Evolutionary conservation across 129 eudicot species (phyloP), one percentile per base, ranked within the genome.

Genomic region (Scalesia atractyloides): DNA sequence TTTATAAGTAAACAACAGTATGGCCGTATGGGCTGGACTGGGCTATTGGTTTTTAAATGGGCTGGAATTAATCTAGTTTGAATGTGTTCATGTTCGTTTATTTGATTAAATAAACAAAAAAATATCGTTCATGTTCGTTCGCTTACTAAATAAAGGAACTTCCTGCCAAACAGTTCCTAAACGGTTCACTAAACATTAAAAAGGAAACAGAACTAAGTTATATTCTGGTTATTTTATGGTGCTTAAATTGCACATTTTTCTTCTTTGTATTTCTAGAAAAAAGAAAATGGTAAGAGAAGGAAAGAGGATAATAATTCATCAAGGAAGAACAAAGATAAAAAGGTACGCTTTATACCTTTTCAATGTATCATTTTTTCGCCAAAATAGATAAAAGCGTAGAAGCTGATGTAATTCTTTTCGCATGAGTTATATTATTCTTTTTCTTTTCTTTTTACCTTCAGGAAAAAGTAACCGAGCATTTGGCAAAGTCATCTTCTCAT

Each of bases 261-360:
- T 54, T 43, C 5, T 69, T 39, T 59, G 46, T 49, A 71, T 82
- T 83, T 46, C n/a, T 91, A 90, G 97, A 94, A 85, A 80, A 90
- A 90, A 85, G 99, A 90, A 74, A 86, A 82, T 64, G 88, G 94
- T 70, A 94, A 94, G 88, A 83, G 99, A 76, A 84, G 96, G 81
- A 94, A 86, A 85, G 97, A 90, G 61, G 96, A 94, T 68, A 78
- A 80, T 69, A 80, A 74, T 64, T 81, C 87, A 69, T 50, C 91
- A 43, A 94, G 88, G 84, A 90, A 86, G 80, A 88, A 52, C 80
- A 92, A 86, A 82, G 96, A 94, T 74, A 94, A 90, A 80, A 88
- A 82, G 99, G 99, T 90, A 39, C 13, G 16, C 46, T 47, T 76
- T 64, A 37, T 60, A 56, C n/a, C 37, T 9, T 59, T 52, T 72